Evolutionary conservation across 805 yeast genomes (phyloP).

Genomic region (Wickerhamiella cacticola): DNA sequence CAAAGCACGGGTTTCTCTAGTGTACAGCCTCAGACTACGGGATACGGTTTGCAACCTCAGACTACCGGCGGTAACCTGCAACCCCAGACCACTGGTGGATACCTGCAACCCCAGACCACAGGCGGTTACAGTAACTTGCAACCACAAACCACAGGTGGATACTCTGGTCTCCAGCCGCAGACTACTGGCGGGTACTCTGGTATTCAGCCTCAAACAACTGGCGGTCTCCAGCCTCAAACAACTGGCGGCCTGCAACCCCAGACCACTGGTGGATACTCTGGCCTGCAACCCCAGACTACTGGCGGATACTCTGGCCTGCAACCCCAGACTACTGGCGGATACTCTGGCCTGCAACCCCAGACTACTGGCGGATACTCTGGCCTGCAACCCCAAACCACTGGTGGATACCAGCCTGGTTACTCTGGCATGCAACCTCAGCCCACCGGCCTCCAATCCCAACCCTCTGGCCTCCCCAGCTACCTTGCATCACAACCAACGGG

Average conservation of each 20-base stretch:
- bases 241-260: constrained; percentile 32
- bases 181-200: constrained; percentile 25
- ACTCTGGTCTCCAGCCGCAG: constrained; percentile 25
- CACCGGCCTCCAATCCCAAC: constrained; percentile 18
- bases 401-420: too few species aligned
- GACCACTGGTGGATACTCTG: constrained; percentile 33
- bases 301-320: constrained; percentile 21
- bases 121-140: constrained; percentile 22
- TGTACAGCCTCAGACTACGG: constrained; percentile 31
- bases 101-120: constrained; percentile 22
- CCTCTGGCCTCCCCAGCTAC: constrained; percentile 20
- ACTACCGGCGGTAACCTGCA: constrained; percentile 27
- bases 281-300: constrained; percentile 24
- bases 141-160: constrained; percentile 25
- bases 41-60: constrained; percentile 21
- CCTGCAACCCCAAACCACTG: constrained; percentile 18
- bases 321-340: constrained; percentile 24
- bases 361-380: constrained; percentile 35
- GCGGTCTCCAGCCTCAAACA: constrained; percentile 29
- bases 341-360: constrained; percentile 28
- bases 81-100: constrained; percentile 26
- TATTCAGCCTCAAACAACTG: constrained; percentile 24
- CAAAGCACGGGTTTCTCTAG: too few species aligned
- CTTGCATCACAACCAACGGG: constrained; percentile 42
- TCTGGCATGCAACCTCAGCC: constrained; percentile 20